Evolutionary conservation across 2,329 filamentous ascomycete genomes (phyloP), one percentile per base, ranked within the genome.

Genomic region (Xylariales sp.): DNA sequence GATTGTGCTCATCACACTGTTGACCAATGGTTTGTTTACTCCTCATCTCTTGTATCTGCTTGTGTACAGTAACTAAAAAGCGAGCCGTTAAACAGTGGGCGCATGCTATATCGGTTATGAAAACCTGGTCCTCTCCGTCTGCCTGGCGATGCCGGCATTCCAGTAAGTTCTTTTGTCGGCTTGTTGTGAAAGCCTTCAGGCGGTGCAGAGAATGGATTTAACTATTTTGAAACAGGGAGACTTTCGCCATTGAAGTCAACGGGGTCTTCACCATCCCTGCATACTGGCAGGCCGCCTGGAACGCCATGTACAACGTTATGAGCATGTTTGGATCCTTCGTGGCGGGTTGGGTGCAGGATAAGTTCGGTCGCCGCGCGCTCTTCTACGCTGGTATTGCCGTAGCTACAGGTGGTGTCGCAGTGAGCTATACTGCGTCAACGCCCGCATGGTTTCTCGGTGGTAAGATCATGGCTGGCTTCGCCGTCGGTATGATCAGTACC

Each of bases 241-340:
- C 31, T 15, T 40, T 40, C 25, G 38, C 33, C 32, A 25, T 36
- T 19, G 20, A 27, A 15, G 35, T 30, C 29, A 35, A 31, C 20
- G 38, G 38, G 12, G 27, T 18, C 6, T 32, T 38, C 24, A 31
- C 32, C 14, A 49, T 52, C 17, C 46, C 49, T 6, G 49, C 49
- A 30, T 41, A 44, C 30, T 52, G 49, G 49, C 48, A 52, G 23
- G 45, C 46, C 12, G 42, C 42, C 23, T 52, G 49, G 49, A 52
- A 44, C 37, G 48, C 48, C 12, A 40, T 37, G 29, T 48, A 46
- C 36, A 47, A 50, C 32, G 39, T 46, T 14, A 43, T 42, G 39
- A 50, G 41, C 35, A 41, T 48, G 37, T 19, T 50, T 6, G 48
- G 49, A 15, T 45, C 44, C 4, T 28, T 46, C 7, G 17, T 29